phyloP scores from a whole-genome alignment of 1,139 yeast species.

The Arxiozyma bovina region DNA sequence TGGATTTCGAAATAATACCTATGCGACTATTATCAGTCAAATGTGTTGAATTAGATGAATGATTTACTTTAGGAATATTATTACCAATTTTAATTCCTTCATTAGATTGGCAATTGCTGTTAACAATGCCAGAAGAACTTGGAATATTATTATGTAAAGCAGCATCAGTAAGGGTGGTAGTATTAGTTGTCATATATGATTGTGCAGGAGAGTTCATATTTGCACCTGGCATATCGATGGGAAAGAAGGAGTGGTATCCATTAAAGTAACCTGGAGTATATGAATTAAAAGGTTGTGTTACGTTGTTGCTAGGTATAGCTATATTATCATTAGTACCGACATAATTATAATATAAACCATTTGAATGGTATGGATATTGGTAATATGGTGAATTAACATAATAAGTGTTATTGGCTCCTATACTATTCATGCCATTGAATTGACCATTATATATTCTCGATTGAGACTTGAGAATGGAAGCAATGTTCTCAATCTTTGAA shows the following conservation, averaged over 20 bases:
- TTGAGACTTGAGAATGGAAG: slow-evolving; percentile 3
- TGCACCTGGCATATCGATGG: background rate
- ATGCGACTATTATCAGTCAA: background rate
- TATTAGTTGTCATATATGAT: background rate
- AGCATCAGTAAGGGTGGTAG: background rate
- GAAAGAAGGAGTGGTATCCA: background rate
- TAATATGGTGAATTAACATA: background rate
- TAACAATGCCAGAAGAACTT: background rate
- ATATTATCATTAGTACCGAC: background rate
- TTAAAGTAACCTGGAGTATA: background rate
- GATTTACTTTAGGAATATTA: background rate
- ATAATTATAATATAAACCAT: background rate
- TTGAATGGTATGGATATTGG: background rate
- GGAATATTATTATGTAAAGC: background rate
- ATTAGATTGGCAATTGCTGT: background rate
- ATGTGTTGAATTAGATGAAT: background rate
- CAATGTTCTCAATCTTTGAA: slow-evolving; percentile 33
- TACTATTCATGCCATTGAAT: background rate
- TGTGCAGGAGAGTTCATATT: background rate
- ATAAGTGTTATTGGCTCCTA: background rate
- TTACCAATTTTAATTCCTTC: background rate
- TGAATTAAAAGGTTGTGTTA: background rate
- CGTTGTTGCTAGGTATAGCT: background rate
- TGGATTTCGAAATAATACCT: background rate
- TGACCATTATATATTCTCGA: background rate